Base-by-base conservation (phyloP, 148 eudicot species). In the Mesembryanthemum crystallinum region DNA sequence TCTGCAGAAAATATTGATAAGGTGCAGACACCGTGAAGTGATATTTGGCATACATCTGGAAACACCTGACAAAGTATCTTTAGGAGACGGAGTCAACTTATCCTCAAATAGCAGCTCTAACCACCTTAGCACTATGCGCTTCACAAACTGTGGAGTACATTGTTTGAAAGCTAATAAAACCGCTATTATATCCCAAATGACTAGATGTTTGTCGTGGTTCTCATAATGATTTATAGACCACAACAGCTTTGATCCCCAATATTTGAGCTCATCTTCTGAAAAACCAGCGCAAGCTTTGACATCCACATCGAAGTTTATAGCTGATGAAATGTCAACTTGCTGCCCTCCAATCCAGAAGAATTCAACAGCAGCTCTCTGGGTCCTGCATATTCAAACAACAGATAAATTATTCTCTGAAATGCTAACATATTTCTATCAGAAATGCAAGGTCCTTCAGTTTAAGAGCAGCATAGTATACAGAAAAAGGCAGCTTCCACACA, bases 311-410 rank as follows among this genome's bases (percentile, higher is more conserved):
- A 78, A 73, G 78, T 74, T 58, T 37, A 43, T 8, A 60, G 63
- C 21, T 30, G 72, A 76, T 37, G 85, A 69, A 43, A 74, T 33
- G 23, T 82, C 78, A 64, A 76, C 64, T 68, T 87, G 86, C 77
- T 89, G 97, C 69, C 96, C 97, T 77, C 96, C 96, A 55, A 89
- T 88, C 98, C 98, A 95, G 67, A 95, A 89, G 83, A 95, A 95
- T 82, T 95, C 98, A 73, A 92, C 83, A 39, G 87, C 92, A 73
- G 92, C 94, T 71, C 86, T 94, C 82, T 85, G 93, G 70, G 89
- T 73, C 86, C 97, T 92, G 90, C 69, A 74, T 67, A 47, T 64
- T 75, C 80, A 27, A 62, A 29, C 57, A 69, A 54, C n/a, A 39
- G 45, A 64, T 57, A 71, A 43, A 59, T 29, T 27, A 45, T 61